Percentiles rank a stretch among this genome's conserved stretches.
These are phyloP conservation scores for Colletotrichum orbiculare DNA, from an alignment of 2,329 filamentous ascomycete genomes.

Conservation along the genomic window DNA sequence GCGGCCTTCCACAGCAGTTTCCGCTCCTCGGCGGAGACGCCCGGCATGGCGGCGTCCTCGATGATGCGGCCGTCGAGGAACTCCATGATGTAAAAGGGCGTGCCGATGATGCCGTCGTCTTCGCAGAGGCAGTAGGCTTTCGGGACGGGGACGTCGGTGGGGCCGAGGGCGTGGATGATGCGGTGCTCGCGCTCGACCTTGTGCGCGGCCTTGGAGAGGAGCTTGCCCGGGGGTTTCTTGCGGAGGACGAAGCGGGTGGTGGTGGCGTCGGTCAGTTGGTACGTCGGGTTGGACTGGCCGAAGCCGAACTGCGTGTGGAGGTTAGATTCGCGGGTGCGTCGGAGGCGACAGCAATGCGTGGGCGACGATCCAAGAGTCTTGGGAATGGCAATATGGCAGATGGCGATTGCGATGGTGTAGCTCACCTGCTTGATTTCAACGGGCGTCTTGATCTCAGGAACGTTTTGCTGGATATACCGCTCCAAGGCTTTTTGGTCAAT, in stretches of 20 bases:
- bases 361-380: slow-evolving; percentile 11
- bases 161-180: slow-evolving; percentile 83
- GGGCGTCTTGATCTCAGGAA: slow-evolving; percentile 86
- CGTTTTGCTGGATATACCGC: slow-evolving; percentile 79
- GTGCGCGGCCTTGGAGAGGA: slow-evolving; percentile 93
- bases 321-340: slow-evolving; percentile 4
- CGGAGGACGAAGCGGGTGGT: slow-evolving; percentile 85
- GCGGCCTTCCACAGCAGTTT: slow-evolving; percentile 88
- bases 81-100: slow-evolving; percentile 97
- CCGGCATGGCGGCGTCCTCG: slow-evolving; percentile 86
- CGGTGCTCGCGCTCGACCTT: slow-evolving; percentile 96
- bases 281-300: slow-evolving; percentile 97
- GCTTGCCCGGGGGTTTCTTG: slow-evolving; percentile 96
- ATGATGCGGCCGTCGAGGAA: slow-evolving; percentile 95
- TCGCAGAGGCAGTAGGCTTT: slow-evolving; percentile 87
- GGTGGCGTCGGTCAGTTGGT: slow-evolving; percentile 82
- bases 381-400: background rate
- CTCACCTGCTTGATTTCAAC: slow-evolving; percentile 89
- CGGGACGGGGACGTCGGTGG: slow-evolving; percentile 87
- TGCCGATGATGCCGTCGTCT: slow-evolving; percentile 82
- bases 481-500: slow-evolving; percentile 86
- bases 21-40: slow-evolving; percentile 73
- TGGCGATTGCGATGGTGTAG: slow-evolving; percentile 8
- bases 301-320: slow-evolving; percentile 80
- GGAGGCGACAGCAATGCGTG: background rate